phyloP scores from a whole-genome alignment of 371 early-diverging fungal genomes.

The Mucor piriformis region DNA sequence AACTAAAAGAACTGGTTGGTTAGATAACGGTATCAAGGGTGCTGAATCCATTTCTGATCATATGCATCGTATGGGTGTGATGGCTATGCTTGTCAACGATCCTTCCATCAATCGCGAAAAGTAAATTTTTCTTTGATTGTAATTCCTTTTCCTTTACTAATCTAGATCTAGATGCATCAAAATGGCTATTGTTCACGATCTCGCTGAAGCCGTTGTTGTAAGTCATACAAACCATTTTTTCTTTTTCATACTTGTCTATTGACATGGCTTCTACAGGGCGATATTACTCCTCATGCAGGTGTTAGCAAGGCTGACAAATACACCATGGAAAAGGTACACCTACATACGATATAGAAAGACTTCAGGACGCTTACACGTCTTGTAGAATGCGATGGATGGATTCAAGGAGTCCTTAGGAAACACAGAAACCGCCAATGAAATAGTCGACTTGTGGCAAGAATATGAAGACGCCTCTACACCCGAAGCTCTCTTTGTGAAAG shows the following conservation, averaged over 20 bases:
- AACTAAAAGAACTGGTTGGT: slow-evolving; percentile 94
- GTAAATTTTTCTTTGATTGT: slow-evolving; percentile 21
- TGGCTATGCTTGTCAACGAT: slow-evolving; percentile 84
- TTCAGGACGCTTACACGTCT: no score
- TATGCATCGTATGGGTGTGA: slow-evolving; percentile 92
- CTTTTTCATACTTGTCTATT: no score
- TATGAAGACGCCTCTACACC: slow-evolving; percentile 79
- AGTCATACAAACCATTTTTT: background rate
- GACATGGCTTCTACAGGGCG: slow-evolving; percentile 59
- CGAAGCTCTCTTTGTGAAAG: slow-evolving; percentile 87
- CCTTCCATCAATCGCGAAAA: slow-evolving; percentile 55
- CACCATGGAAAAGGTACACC: slow-evolving; percentile 69
- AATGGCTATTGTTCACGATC: slow-evolving; percentile 91
- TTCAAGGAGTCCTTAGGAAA: slow-evolving; percentile 64
- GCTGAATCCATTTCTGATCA: slow-evolving; percentile 93
- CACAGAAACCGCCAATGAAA: slow-evolving; percentile 67
- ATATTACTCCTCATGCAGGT: slow-evolving; percentile 87
- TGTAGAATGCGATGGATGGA: slow-evolving; percentile 70
- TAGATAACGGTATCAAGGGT: slow-evolving; percentile 65
- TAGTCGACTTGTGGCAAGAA: slow-evolving; percentile 81
- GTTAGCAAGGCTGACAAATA: slow-evolving; percentile 82
- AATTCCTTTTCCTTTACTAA: no score
- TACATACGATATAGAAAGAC: background rate
- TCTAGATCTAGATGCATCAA: slow-evolving; percentile 66
- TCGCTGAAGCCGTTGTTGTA: slow-evolving; percentile 88